Base-by-base conservation (phyloP, 257 asterid genomes). In the Rehmannia glutinosa region DNA sequence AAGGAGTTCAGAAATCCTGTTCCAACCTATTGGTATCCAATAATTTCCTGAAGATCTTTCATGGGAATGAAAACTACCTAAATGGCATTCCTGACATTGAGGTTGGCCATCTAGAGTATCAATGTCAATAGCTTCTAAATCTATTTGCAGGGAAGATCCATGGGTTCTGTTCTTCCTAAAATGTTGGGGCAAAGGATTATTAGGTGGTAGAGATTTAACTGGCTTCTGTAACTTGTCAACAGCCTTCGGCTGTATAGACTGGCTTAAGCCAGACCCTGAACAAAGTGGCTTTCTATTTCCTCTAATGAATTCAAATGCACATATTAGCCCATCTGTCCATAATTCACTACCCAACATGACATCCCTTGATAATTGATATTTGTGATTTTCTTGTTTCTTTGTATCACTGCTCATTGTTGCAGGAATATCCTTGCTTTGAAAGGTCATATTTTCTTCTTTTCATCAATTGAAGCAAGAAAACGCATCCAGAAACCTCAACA, bases 11-110 rank as follows among this genome's bases (percentile, higher is more conserved):
- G 77, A 75, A 55, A 81, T 81, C 55, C 84, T 70, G 15, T 38
- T 50, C 87, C 87, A 81, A 36, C 84, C 87, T 8, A 78, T 78
- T 4, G 84, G 84, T 36, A 66, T 73, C 87, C 87, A 81, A 52
- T 64, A 66, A 59, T 78, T 78, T 19, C 82, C 83, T 1, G 33
- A 24, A 28, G 53, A 66, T 68, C 77, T 77, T 69, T 75, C 79
- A n/a, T 3, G 70, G 21, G 67, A 21, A 69, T 71, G 72, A 28
- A 28, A 81, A 50, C 70, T 35, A 46, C 69, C 66, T 28, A 66
- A 51, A 42, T 70, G 79, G 56, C 42, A 43, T 1, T 52, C 49
- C 4, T 54, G 72, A 27, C 42, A 2, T 27, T 36, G 62, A 62
- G 69, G 52, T 39, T 61, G 69, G 49, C 51, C 59, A 32, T 72